phyloP scores from a whole-genome alignment of 164 flowering plant genomes.

The Vitis rupestris region DNA sequence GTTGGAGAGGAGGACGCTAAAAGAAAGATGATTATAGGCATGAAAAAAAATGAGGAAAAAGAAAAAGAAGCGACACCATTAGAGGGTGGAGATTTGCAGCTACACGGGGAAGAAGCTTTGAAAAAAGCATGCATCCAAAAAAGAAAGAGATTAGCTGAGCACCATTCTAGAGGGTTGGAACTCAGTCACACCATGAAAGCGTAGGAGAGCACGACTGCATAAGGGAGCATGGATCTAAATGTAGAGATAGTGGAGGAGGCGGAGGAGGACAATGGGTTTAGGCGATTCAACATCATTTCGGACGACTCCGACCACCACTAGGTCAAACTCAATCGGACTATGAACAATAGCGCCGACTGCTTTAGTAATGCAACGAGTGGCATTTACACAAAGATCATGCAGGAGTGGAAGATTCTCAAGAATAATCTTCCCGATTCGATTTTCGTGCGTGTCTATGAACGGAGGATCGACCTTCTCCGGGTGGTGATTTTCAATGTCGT shows the following conservation, averaged over 20 bases:
- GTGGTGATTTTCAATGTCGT: slow-evolving; percentile 8
- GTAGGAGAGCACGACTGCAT: too few species aligned
- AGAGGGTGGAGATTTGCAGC: too few species aligned
- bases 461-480: slow-evolving; percentile 17
- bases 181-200: too few species aligned
- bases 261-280: slow-evolving; percentile 10
- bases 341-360: not conserved
- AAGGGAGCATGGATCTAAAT: not conserved
- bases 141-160: too few species aligned
- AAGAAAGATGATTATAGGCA: too few species aligned
- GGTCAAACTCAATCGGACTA: not conserved
- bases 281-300: slow-evolving; percentile 31
- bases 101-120: too few species aligned
- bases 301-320: slow-evolving; percentile 37
- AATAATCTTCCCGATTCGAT: slow-evolving; percentile 6
- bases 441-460: slow-evolving; percentile 2
- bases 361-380: slow-evolving; percentile 6
- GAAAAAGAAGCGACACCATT: too few species aligned
- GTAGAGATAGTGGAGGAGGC: not conserved
- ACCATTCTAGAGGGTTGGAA: too few species aligned
- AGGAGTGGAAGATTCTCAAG: slow-evolving; percentile 6
- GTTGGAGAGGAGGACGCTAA: too few species aligned
- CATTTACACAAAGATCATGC: slow-evolving; percentile 10
- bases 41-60: too few species aligned
- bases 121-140: too few species aligned